A percentile compares a stretch with the other conserved stretches of the same genome.
phyloP scores from a whole-genome alignment of 2,329 filamentous ascomycete genomes.

The Cladophialophora immunda region DNA sequence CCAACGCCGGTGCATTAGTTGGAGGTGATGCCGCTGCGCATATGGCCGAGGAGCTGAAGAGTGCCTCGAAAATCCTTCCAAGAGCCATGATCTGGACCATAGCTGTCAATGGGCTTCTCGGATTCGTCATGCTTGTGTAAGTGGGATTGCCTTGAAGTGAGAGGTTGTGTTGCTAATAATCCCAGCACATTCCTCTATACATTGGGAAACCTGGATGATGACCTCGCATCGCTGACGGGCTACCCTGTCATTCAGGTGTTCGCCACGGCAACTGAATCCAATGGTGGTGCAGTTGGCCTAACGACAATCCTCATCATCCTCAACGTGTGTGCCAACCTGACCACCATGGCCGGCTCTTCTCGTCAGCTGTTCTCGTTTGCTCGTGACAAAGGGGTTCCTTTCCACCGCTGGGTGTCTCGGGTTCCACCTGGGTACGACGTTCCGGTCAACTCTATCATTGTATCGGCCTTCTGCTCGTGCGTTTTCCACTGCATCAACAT shows the following conservation, averaged over 20 bases:
- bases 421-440: slow-evolving; percentile 27
- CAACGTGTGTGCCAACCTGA: slow-evolving; percentile 44
- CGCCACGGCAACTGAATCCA: slow-evolving; percentile 41
- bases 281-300: slow-evolving; percentile 53
- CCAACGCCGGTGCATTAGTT: slow-evolving; percentile 32
- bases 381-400: slow-evolving; percentile 49
- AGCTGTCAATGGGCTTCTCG: slow-evolving; percentile 49
- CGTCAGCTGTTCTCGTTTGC: slow-evolving; percentile 50
- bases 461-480: slow-evolving; percentile 57
- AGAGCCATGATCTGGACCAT: slow-evolving; percentile 50
- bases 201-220: slow-evolving; percentile 45
- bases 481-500: slow-evolving; percentile 48
- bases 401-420: slow-evolving; percentile 35
- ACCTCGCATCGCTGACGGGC: slow-evolving; percentile 43
- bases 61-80: slow-evolving; percentile 49
- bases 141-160: not conserved
- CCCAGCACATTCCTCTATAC: slow-evolving; percentile 48
- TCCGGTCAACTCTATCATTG: slow-evolving; percentile 40
- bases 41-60: slow-evolving; percentile 55
- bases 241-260: slow-evolving; percentile 48
- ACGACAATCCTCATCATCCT: slow-evolving; percentile 47
- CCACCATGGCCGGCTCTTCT: slow-evolving; percentile 46
- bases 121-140: slow-evolving; percentile 49
- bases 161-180: not conserved
- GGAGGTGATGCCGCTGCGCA: slow-evolving; percentile 47